Percentiles rank a stretch among this genome's conserved stretches.
These are phyloP conservation scores for Solanum chmielewskii DNA, from an alignment of 257 asterid species.

Conservation along the genomic window DNA sequence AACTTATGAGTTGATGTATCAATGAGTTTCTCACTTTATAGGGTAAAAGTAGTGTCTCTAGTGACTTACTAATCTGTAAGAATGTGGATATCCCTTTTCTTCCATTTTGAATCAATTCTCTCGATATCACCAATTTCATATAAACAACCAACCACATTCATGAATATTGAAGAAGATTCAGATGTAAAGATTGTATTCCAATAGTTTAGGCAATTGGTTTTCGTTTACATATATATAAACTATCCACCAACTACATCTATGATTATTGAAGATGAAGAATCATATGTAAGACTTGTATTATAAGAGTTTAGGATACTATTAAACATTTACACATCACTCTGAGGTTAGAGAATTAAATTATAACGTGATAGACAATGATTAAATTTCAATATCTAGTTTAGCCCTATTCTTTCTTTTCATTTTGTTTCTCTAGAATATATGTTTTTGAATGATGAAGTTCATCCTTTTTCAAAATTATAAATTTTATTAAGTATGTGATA, in stretches of 20 bases:
- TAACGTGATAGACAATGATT: no score
- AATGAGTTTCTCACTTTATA: neutral
- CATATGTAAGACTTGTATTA: no score
- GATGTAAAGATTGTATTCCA: no score
- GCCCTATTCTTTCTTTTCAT: no score
- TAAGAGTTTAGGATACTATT: no score
- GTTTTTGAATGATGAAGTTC: neutral
- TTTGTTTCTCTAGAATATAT: neutral
- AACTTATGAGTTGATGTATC: neutral
- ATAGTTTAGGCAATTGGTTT: no score
- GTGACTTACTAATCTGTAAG: neutral
- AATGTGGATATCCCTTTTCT: neutral
- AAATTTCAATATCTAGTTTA: no score
- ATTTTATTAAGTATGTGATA: neutral
- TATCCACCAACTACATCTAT: no score
- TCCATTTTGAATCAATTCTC: neutral
- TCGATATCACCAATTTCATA: neutral
- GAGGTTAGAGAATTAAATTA: no score
- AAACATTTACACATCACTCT: no score
- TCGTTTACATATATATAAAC: no score
- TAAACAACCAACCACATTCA: neutral
- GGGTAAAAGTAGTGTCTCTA: neutral
- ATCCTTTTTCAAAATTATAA: neutral
- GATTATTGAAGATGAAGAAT: no score
- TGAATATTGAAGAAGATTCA: neutral